Evolutionary conservation across 2,329 filamentous ascomycete genomes (phyloP).

Genomic region (Pseudogymnoascus sp.): DNA sequence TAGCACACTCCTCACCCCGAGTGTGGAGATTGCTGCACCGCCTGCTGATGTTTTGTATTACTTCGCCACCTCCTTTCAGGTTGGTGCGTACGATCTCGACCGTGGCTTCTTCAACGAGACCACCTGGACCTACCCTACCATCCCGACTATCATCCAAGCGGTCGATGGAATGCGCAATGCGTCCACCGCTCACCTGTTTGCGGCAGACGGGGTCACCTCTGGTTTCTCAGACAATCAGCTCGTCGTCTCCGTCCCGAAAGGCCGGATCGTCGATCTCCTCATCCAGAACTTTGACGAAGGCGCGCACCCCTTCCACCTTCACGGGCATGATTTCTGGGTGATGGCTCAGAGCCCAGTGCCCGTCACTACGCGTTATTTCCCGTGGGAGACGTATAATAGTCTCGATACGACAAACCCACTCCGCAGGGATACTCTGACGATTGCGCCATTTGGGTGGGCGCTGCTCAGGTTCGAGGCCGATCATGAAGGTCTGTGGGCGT

Average conservation of each 20-base stretch:
- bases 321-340: conserved; percentile 66
- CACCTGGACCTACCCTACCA: conserved; percentile 39
- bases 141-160: conserved; percentile 37
- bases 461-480: conserved; percentile 47
- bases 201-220: conserved; percentile 39
- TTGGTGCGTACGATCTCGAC: conserved; percentile 48
- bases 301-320: conserved; percentile 66
- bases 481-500: conserved; percentile 49
- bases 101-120: conserved; percentile 50
- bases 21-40: conserved; percentile 36
- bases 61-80: conserved; percentile 49
- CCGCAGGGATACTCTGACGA: conserved; percentile 43
- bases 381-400: conserved; percentile 34
- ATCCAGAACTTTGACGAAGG: conserved; percentile 68
- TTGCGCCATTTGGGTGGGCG: conserved; percentile 46
- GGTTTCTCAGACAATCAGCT: conserved; percentile 54
- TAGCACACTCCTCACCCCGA: conserved; percentile 37
- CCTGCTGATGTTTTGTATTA: conserved; percentile 44
- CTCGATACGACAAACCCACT: conserved; percentile 37
- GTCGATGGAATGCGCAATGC: conserved; percentile 42
- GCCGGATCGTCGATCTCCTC: conserved; percentile 60
- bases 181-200: conserved; percentile 11
- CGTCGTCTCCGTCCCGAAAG: conserved; percentile 34
- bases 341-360: conserved; percentile 48
- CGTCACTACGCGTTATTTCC: conserved; percentile 34